A percentile compares a stretch with the other conserved stretches of the same genome.
Evolutionary conservation across 129 eudicot genomes (phyloP).

Genomic region (Flaveria bidentis): DNA sequence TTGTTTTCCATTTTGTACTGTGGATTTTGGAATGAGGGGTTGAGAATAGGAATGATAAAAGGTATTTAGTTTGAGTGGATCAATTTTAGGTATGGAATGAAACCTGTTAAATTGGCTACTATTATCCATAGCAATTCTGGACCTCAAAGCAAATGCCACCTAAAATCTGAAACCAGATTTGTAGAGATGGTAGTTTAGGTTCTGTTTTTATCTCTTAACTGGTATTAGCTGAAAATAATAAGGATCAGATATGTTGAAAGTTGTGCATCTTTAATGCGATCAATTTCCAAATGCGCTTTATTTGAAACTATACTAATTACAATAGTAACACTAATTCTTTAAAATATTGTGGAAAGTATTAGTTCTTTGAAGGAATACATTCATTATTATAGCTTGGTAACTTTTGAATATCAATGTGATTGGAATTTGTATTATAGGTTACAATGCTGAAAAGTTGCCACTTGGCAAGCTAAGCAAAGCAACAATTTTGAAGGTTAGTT

Average conservation of each 20-base stretch:
- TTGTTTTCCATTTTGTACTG: constrained; percentile 22
- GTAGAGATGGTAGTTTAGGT: neutral
- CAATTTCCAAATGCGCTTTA: neutral
- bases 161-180: too few species aligned
- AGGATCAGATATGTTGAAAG: neutral
- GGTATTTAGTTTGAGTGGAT: neutral
- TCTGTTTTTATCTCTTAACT: neutral
- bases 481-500: constrained; percentile 77
- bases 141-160: too few species aligned
- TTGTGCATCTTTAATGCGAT: neutral
- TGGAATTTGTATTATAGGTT: constrained; percentile 48
- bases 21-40: neutral
- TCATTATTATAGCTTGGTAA: constrained; percentile 14
- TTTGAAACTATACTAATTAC: neutral
- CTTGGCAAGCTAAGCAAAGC: constrained; percentile 91
- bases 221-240: neutral
- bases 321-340: neutral
- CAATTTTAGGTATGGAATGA: neutral
- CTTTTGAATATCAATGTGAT: constrained; percentile 5
- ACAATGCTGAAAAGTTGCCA: constrained; percentile 96
- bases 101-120: neutral
- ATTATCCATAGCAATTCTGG: neutral
- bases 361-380: neutral
- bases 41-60: neutral
- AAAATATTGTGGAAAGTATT: neutral